Evolutionary conservation across 441 rosid genomes (phyloP).

Genomic region (Aquilaria agallochum): DNA sequence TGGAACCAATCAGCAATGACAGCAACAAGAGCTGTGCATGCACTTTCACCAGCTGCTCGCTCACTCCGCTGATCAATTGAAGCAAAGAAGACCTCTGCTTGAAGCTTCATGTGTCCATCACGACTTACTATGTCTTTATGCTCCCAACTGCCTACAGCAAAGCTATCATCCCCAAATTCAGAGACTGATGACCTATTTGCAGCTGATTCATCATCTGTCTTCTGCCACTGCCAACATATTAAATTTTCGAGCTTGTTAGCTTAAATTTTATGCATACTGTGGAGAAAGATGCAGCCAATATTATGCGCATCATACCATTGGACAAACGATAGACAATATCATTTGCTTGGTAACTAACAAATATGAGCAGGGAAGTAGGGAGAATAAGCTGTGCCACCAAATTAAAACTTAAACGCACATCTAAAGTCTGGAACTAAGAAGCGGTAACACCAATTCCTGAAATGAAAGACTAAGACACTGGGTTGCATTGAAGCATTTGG

Average conservation of each 20-base stretch:
- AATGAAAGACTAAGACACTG: no score
- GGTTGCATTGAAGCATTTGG: no score
- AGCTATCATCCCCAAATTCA: slow-evolving; percentile 85
- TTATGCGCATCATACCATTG: no score
- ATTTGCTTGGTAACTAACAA: no score
- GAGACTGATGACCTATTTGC: slow-evolving; percentile 56
- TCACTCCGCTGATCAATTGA: slow-evolving; percentile 92
- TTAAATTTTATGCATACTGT: no score
- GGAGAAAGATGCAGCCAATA: no score
- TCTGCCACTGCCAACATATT: slow-evolving; percentile 48
- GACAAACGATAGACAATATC: no score
- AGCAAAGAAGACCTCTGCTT: slow-evolving; percentile 66
- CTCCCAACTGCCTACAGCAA: slow-evolving; percentile 87
- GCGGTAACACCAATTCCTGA: no score
- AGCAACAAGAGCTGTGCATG: slow-evolving; percentile 85
- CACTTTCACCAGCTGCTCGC: slow-evolving; percentile 89
- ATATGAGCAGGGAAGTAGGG: no score
- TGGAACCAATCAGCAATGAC: slow-evolving; percentile 91
- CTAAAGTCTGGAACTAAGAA: no score
- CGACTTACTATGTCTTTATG: slow-evolving; percentile 67
- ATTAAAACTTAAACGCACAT: no score
- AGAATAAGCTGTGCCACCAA: no score
- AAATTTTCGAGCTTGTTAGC: slow-evolving; percentile 2
- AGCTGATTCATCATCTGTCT: slow-evolving; percentile 49
- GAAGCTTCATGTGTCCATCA: slow-evolving; percentile 82